Conservation (phyloP, 129 eudicot species). For the Tanacetum coccineum region DNA sequence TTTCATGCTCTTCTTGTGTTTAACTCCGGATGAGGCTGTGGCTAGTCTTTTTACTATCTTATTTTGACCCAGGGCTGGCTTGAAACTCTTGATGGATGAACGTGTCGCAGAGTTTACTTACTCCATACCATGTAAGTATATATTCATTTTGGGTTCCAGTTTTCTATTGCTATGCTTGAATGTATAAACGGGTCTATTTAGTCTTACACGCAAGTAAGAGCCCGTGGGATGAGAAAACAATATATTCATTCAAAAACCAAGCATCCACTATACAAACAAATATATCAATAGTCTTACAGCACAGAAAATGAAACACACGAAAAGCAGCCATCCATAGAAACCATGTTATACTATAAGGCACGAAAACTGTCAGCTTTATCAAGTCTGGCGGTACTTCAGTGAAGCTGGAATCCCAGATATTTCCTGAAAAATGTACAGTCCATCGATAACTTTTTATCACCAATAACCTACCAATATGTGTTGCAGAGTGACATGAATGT, state of each 20-base stretch:
- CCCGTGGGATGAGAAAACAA: too few species aligned
- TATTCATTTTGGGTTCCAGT: too few species aligned
- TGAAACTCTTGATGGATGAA: too few species aligned
- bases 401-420: conserved; percentile 85
- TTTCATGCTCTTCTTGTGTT: too few species aligned
- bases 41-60: too few species aligned
- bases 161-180: too few species aligned
- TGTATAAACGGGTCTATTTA: too few species aligned
- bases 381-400: conserved; percentile 59
- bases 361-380: conserved; percentile 77
- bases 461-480: background rate
- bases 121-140: too few species aligned
- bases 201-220: too few species aligned
- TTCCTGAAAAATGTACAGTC: conserved; percentile 47
- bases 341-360: conserved; percentile 35
- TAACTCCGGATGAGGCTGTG: too few species aligned
- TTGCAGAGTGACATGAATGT: background rate
- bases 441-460: conserved; percentile 8
- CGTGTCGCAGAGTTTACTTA: too few species aligned
- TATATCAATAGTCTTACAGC: background rate
- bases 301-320: background rate
- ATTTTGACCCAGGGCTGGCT: too few species aligned
- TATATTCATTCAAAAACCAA: background rate
- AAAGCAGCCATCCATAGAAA: background rate
- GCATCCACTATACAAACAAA: background rate